phyloP scores from a whole-genome alignment of 2,329 filamentous ascomycete species.

The Colletotrichum sp. region DNA sequence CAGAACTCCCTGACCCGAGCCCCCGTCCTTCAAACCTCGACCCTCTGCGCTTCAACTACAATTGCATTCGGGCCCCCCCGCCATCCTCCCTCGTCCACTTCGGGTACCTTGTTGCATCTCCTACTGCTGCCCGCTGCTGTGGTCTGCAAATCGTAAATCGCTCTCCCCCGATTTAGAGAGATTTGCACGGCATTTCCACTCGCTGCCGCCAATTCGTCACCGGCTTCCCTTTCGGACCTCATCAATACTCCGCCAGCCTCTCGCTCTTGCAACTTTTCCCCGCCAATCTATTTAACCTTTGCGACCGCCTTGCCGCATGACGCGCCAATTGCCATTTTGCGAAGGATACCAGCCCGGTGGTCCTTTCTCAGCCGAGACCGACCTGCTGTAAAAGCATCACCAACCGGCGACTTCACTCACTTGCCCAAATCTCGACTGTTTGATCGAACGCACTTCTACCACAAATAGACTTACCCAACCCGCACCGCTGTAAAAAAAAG shows the following conservation, averaged over 20 bases:
- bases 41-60: slow-evolving; percentile 19
- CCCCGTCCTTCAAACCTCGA: slow-evolving; percentile 16
- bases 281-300: slow-evolving; percentile 6
- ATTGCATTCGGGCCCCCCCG: slow-evolving; percentile 19
- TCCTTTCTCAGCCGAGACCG: background rate
- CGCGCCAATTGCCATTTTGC: background rate
- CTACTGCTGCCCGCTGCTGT: background rate
- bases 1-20: too few species aligned
- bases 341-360: background rate
- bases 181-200: slow-evolving; percentile 9
- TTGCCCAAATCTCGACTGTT: background rate
- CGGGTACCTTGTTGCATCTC: slow-evolving; percentile 16
- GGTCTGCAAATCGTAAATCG: background rate
- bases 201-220: background rate
- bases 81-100: slow-evolving; percentile 12
- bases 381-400: slow-evolving; percentile 7
- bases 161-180: slow-evolving; percentile 10
- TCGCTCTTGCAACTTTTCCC: background rate
- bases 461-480: background rate
- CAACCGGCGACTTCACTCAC: background rate
- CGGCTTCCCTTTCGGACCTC: background rate
- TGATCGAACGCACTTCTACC: background rate
- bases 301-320: slow-evolving; percentile 15
- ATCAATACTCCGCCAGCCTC: background rate
- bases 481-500: background rate